Percentiles rank a stretch among this genome's conserved stretches.
phyloP scores from a whole-genome alignment of 768 basidiomycete species.

The Cyclocybe cylindracea region DNA sequence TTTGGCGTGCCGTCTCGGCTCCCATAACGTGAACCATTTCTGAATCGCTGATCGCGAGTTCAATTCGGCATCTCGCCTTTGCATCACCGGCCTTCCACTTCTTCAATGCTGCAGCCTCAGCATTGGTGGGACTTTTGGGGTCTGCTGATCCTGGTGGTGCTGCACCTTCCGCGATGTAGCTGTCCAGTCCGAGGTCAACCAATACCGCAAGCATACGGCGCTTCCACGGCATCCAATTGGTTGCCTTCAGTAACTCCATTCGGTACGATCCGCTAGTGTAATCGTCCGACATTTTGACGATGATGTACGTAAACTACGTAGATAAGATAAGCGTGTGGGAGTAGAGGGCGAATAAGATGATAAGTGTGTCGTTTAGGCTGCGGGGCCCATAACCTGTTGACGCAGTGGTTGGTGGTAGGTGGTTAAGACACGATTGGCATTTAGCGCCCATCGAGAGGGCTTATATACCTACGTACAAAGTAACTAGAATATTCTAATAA shows the following conservation, averaged over 20 bases:
- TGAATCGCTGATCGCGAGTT: slow-evolving; percentile 21
- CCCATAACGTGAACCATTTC: slow-evolving; percentile 27
- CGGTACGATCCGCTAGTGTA: slow-evolving; percentile 15
- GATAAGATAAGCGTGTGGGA: background rate
- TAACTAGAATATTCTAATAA: no score
- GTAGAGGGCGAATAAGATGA: slow-evolving; percentile 4
- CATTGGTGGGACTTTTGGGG: slow-evolving; percentile 6
- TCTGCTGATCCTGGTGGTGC: slow-evolving; percentile 17
- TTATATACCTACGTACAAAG: no score
- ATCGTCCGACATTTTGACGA: slow-evolving; percentile 14
- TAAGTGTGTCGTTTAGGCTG: slow-evolving; percentile 9
- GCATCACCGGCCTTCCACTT: slow-evolving; percentile 20
- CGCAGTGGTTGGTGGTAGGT: no score
- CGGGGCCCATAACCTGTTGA: slow-evolving; percentile 35
- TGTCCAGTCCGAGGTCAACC: slow-evolving; percentile 24
- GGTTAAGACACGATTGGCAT: no score
- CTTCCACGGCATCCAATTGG: slow-evolving; percentile 30
- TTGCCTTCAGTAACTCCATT: slow-evolving; percentile 24
- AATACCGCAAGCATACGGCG: slow-evolving; percentile 26
- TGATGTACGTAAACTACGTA: no score
- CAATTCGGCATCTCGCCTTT: slow-evolving; percentile 20
- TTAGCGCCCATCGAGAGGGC: no score
- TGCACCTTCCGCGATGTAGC: slow-evolving; percentile 19
- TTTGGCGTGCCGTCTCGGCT: slow-evolving; percentile 19
- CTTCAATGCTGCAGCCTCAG: slow-evolving; percentile 6